Evolutionary conservation across 2,329 filamentous ascomycete genomes (phyloP).

Genomic region (Fusarium sp.): DNA sequence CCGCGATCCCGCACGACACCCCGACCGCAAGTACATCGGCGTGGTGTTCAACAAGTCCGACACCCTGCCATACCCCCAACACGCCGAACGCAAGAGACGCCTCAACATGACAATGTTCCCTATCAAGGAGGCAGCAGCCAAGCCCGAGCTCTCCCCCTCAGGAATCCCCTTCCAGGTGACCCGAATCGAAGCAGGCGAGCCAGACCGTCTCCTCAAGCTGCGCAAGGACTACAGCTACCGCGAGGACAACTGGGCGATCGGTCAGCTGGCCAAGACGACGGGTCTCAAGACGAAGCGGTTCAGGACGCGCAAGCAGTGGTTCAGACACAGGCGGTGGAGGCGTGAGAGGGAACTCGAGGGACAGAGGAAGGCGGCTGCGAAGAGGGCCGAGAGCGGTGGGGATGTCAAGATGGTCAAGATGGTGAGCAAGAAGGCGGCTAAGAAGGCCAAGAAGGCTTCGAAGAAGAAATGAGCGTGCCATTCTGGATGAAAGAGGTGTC

Average conservation of each 20-base stretch:
- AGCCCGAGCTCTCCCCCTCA: conserved; percentile 56
- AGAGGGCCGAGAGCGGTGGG: conserved; percentile 46
- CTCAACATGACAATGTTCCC: conserved; percentile 73
- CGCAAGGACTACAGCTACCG: conserved; percentile 64
- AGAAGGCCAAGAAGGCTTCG: conserved; percentile 49
- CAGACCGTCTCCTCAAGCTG: conserved; percentile 59
- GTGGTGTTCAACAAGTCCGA: conserved; percentile 86
- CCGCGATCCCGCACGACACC: conserved; percentile 81
- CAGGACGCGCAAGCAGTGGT: conserved; percentile 59
- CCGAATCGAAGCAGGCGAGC: conserved; percentile 52
- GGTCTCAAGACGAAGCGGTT: conserved; percentile 59
- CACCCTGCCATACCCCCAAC: conserved; percentile 75
- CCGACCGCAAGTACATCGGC: conserved; percentile 92
- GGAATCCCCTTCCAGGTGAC: conserved; percentile 59
- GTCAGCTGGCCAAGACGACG: conserved; percentile 61
- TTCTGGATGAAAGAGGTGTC: background rate
- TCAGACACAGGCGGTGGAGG: conserved; percentile 55
- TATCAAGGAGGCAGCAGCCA: conserved; percentile 50
- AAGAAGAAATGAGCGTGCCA: conserved; percentile 47
- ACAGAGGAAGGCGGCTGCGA: conserved; percentile 51
- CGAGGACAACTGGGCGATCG: conserved; percentile 67
- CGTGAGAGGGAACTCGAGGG: conserved; percentile 54
- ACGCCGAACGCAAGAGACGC: conserved; percentile 75
- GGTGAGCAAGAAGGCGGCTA: conserved; percentile 51
- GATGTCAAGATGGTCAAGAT: conserved; percentile 45